Evolutionary conservation across 805 yeast species (phyloP).

Genomic region (Kodamaea laetipori): DNA sequence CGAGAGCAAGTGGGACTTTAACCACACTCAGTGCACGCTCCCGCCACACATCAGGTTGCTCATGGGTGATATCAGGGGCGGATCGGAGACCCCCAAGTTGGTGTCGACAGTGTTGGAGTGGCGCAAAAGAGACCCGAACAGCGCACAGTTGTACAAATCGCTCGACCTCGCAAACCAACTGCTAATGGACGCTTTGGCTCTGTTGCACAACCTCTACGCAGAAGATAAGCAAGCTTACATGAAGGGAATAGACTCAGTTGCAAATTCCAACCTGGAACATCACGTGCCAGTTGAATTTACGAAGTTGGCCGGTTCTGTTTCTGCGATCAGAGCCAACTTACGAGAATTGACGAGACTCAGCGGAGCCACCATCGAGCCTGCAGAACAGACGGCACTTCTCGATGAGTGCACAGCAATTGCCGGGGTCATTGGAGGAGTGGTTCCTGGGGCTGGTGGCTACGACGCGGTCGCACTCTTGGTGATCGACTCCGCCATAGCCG

Average conservation of each 20-base stretch:
- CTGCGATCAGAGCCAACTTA: constrained; percentile 56
- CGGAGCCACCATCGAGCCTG: constrained; percentile 89
- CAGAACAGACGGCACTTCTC: constrained; percentile 67
- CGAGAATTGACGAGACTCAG: constrained; percentile 62
- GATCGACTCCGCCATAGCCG: constrained; percentile 41
- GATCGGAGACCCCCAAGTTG: constrained; percentile 91
- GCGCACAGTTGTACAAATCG: constrained; percentile 52
- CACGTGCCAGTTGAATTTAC: constrained; percentile 3
- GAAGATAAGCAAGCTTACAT: constrained; percentile 39
- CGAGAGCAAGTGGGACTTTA: constrained; percentile 62
- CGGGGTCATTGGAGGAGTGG: constrained; percentile 94
- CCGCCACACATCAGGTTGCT: constrained; percentile 71
- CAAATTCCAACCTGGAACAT: constrained; percentile 13
- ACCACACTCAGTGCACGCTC: constrained; percentile 54
- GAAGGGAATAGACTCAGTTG: constrained; percentile 17
- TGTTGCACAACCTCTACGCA: constrained; percentile 35
- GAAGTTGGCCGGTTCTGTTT: constrained; percentile 41
- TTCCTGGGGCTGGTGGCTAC: constrained; percentile 98
- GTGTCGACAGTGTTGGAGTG: constrained; percentile 76
- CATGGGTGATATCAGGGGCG: constrained; percentile 93
- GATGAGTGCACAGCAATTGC: constrained; percentile 49
- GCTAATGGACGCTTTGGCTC: constrained; percentile 51
- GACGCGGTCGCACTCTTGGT: constrained; percentile 86
- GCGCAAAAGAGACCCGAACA: constrained; percentile 56
- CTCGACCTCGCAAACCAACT: constrained; percentile 61